These are phyloP conservation scores for Apostasia ramifera DNA, from an alignment of 106 monocot species.

Conservation along the genomic window DNA sequence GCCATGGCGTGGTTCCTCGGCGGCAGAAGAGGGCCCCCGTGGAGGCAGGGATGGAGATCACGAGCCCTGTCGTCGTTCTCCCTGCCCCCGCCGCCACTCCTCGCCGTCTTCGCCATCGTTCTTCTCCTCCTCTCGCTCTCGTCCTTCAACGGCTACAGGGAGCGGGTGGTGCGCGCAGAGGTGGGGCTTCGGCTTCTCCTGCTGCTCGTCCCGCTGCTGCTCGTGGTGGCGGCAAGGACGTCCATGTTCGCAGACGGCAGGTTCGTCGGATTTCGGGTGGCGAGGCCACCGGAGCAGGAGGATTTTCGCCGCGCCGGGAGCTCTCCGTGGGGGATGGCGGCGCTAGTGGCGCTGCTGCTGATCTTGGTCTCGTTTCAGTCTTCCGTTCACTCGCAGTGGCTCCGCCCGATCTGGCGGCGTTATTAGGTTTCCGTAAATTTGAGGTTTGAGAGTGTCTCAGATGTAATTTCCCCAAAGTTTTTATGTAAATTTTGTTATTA, in stretches of 20 bases:
- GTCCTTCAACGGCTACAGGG: slow-evolving; percentile 44
- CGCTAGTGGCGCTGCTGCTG: slow-evolving; percentile 42
- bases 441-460: too few species aligned
- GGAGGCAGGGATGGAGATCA: slow-evolving; percentile 66
- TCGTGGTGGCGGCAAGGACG: slow-evolving; percentile 23
- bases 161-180: slow-evolving; percentile 23
- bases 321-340: slow-evolving; percentile 73
- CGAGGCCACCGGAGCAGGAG: slow-evolving; percentile 26
- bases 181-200: slow-evolving; percentile 33
- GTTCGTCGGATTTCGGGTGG: slow-evolving; percentile 21
- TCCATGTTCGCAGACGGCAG: slow-evolving; percentile 23
- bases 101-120: slow-evolving; percentile 77
- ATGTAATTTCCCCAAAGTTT: too few species aligned
- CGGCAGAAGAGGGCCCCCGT: slow-evolving; percentile 37
- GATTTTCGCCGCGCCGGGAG: slow-evolving; percentile 34
- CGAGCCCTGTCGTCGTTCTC: slow-evolving; percentile 38
- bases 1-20: slow-evolving; percentile 22
- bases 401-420: slow-evolving; percentile 21
- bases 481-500: too few species aligned
- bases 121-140: slow-evolving; percentile 59
- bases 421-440: not conserved
- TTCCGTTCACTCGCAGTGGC: slow-evolving; percentile 32
- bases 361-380: slow-evolving; percentile 46
- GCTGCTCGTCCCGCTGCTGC: slow-evolving; percentile 26
- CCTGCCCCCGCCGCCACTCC: slow-evolving; percentile 52